These are phyloP conservation scores for Spathaspora arborariae DNA, from an alignment of 805 yeast genomes.

Conservation along the genomic window DNA sequence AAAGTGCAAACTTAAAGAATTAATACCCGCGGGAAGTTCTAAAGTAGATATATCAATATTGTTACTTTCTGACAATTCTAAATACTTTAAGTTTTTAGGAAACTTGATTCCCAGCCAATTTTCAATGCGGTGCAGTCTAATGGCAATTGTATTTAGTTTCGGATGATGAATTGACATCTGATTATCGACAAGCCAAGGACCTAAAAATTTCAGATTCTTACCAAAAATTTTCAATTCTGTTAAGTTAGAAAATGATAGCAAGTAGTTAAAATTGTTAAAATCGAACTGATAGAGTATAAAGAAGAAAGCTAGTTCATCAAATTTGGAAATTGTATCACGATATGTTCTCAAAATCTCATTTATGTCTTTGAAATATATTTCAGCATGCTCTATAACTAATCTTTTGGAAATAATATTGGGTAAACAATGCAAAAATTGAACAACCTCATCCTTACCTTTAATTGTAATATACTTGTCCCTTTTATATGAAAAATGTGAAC, in stretches of 20 bases:
- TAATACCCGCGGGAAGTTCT: conserved; percentile 17
- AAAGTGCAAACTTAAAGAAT: conserved; percentile 29
- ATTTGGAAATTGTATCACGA: conserved; percentile 5
- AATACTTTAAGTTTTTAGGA: conserved; percentile 22
- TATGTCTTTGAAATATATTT: conserved; percentile 28
- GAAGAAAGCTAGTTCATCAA: conserved; percentile 21
- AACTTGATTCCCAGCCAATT: conserved; percentile 25
- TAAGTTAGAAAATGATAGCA: conserved; percentile 23
- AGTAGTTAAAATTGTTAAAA: conserved; percentile 17
- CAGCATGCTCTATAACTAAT: conserved; percentile 26
- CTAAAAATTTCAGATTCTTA: conserved; percentile 14
- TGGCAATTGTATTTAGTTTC: conserved; percentile 22
- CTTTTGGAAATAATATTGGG: conserved; percentile 23
- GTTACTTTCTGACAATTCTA: conserved; percentile 36
- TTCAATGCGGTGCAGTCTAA: conserved; percentile 28
- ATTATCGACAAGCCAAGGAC: background rate
- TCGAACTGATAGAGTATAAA: conserved; percentile 22
- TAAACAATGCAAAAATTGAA: conserved; percentile 23
- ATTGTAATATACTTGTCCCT: conserved; percentile 14
- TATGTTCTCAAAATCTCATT: conserved; percentile 19
- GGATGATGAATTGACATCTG: conserved; percentile 8
- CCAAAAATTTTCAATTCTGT: conserved; percentile 26
- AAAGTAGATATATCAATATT: conserved; percentile 21
- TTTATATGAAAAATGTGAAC: conserved; percentile 4
- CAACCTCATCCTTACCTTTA: conserved; percentile 26